Conservation (phyloP, 164 flowering plant species). For the Vitis rotundifolia region DNA sequence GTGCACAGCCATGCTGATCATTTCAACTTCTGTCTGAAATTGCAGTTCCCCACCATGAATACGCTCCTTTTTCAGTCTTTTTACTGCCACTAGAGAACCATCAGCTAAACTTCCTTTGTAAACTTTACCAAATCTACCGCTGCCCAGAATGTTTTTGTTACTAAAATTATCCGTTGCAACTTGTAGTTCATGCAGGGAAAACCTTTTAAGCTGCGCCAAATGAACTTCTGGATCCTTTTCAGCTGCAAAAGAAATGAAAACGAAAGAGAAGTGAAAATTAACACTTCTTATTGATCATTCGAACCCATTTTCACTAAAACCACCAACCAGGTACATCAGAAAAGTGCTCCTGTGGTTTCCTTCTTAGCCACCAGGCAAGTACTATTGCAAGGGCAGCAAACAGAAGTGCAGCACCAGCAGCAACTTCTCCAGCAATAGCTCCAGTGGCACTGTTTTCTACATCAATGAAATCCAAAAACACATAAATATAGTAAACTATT, state of each 20-base stretch:
- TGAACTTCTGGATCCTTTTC: constrained; percentile 77
- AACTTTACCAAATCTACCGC: constrained; percentile 74
- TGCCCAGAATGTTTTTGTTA: constrained; percentile 54
- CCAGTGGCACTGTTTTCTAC: constrained; percentile 46
- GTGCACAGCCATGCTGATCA: constrained; percentile 80
- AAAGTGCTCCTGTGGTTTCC: constrained; percentile 57
- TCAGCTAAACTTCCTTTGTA: constrained; percentile 64
- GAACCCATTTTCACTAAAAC: background rate
- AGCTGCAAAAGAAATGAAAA: constrained; percentile 31
- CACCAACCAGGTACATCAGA: constrained; percentile 69
- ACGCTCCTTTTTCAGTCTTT: constrained; percentile 65
- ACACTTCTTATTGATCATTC: background rate
- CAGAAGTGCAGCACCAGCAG: constrained; percentile 68
- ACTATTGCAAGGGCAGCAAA: constrained; percentile 69
- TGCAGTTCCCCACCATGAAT: constrained; percentile 66
- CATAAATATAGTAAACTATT: background rate
- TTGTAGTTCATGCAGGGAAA: constrained; percentile 65
- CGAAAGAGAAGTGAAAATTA: background rate
- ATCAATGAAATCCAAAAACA: constrained; percentile 4
- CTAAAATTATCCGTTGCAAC: constrained; percentile 67
- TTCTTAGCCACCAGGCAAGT: constrained; percentile 56
- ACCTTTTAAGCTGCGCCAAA: constrained; percentile 63
- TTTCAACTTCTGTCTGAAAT: constrained; percentile 67
- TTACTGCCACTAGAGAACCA: constrained; percentile 63
- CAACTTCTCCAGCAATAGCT: constrained; percentile 74